Base-by-base conservation (phyloP, 139 green algal genomes). In the Penium margaritaceum region DNA sequence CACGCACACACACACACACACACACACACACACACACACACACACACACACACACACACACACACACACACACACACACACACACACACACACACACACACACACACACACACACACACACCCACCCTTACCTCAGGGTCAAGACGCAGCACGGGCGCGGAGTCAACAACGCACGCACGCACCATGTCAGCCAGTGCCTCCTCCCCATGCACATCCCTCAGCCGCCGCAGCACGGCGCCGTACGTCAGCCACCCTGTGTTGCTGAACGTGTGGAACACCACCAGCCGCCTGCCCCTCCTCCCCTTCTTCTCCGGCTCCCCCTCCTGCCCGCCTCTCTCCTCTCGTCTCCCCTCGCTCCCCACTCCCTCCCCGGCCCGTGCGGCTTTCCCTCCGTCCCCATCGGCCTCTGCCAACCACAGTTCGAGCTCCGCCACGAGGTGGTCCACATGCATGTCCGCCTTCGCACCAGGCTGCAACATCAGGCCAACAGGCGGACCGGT, bases 181-280 rank as follows among this genome's bases (percentile, higher is more conserved):
- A 60, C 30, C 29, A 80, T 80, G 19, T 51, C n/a, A 30, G 53
- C 55, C 19, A 65, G 5, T 0, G 36, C 73, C 21, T 3, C 29
- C 14, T 67, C 24, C 53, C 51, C 66, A 21, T 75, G 70, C 34
- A 62, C 17, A 1, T 79, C 29, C 47, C 55, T n/a, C 47, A 80
- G 35, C 4, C 35, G 34, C 67, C 58, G 24, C 73, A 80, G 67
- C 51, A 79, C 67, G 32, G 73, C 73, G 9, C 73, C 73, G 39
- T 80, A 80, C 63, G 51, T 54, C 29, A 80, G 71, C 73, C 73
- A 80, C 1, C 73, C 73, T 38, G 73, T 80, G 67, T 80, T 80
- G 67, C 73, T 80, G 51, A 80, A 80, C 33, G 73, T 77, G 67
- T 80, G 73, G 47, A 80, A 80, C 21, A 80, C 17, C 32, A 78